Percentiles rank a stretch among this genome's conserved stretches.
Conservation (phyloP, 2,329 filamentous ascomycete species). For the Fusarium sp. region DNA sequence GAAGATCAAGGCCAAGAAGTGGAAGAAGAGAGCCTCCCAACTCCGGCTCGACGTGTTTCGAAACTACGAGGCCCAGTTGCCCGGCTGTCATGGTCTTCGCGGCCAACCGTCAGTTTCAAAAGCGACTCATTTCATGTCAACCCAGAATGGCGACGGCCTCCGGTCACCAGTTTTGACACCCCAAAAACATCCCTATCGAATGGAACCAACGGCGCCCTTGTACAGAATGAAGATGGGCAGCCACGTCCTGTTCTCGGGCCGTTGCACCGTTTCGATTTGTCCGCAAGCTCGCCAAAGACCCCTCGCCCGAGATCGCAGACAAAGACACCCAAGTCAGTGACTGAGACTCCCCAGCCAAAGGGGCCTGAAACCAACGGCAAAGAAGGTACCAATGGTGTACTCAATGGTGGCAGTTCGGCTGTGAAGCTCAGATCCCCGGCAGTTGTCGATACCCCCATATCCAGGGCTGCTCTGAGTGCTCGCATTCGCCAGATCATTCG, state of each 20-base stretch:
- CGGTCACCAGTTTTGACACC: constrained; percentile 31
- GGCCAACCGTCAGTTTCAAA: constrained; percentile 40
- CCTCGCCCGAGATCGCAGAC: constrained; percentile 16
- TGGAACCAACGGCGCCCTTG: constrained; percentile 32
- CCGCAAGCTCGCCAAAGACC: constrained; percentile 22
- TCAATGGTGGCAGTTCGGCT: not conserved
- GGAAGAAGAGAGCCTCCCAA: not conserved
- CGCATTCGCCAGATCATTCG: constrained; percentile 44
- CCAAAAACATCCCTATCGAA: constrained; percentile 20
- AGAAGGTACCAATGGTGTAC: not conserved
- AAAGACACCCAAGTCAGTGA: constrained; percentile 1
- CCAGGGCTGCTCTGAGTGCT: constrained; percentile 24
- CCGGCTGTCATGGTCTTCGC: constrained; percentile 29
- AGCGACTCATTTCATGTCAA: constrained; percentile 30
- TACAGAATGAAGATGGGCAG: constrained; percentile 37
- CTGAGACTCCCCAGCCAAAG: constrained; percentile 3
- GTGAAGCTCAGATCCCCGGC: constrained; percentile 17
- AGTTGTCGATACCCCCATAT: constrained; percentile 24
- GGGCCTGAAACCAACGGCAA: not conserved
- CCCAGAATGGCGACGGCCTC: constrained; percentile 40
- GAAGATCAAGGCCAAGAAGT: not conserved
- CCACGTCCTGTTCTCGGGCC: constrained; percentile 35
- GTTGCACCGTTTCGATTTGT: constrained; percentile 19
- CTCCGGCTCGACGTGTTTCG: constrained; percentile 5
- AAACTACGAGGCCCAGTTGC: constrained; percentile 31